Base-by-base conservation (phyloP, 176 grass and related monocot species). In the Microstegium vimineum region DNA sequence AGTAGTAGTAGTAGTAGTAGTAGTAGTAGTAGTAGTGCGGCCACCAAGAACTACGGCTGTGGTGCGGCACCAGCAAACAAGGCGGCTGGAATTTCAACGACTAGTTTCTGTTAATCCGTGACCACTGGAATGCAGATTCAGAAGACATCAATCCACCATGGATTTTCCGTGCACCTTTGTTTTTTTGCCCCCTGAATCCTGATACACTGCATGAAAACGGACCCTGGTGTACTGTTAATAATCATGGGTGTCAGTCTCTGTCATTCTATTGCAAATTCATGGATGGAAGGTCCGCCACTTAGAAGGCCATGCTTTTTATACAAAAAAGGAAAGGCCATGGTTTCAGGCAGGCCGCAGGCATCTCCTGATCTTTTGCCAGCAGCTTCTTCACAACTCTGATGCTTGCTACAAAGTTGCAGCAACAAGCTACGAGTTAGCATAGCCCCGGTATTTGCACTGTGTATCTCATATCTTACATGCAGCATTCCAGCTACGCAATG, bases 81-180 rank as follows among this genome's bases (percentile, higher is more conserved):
- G n/a, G 71, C 71, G n/a, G 71, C 71, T 71, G 82, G 71, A 81
- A 89, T 46, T 89, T 81, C 69, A 23, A 63, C 11, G 64, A 65
- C 54, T 76, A 76, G 15, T 81, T 70, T 71, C 23, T 54, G 71
- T 70, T 72, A 60, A 66, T 77, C 78, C 56, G 31, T 47, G 65
- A 81, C 84, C 77, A 57, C 35, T 68, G 27, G 56, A 86, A 80
- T 74, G 77, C 84, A 43, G 69, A 26, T 81, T 86, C 73, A 26
- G 37, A 26, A 77, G 38, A 65, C 4, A 3, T 61, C 8, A 3
- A 0, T 3, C 49, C 12, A 4, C 8, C 3, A 49, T 76, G 63
- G 33, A 49, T 61, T 77, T 65, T 32, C 5, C 34, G 2, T 38
- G 32, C 10, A 12, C n/a, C 18, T 38, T 76, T 54, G 27, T 5